These are phyloP conservation scores for Purshia tridentata DNA, from an alignment of 306 rosid genomes.

Conservation along the genomic window DNA sequence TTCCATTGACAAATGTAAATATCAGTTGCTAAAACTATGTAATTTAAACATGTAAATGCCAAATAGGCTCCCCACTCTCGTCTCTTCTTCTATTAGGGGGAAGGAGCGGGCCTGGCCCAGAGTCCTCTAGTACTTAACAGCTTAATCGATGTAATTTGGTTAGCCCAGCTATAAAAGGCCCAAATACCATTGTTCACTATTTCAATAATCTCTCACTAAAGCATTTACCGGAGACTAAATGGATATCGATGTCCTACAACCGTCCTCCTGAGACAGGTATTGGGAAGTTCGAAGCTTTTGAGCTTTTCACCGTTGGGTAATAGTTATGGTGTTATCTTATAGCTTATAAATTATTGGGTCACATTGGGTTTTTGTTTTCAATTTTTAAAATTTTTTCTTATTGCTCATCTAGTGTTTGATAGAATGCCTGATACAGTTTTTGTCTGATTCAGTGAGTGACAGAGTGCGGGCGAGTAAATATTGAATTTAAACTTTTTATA, in stretches of 20 bases:
- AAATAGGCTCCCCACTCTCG: no score
- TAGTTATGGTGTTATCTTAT: background rate
- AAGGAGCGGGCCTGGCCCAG: no score
- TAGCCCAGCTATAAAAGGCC: no score
- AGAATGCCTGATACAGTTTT: background rate
- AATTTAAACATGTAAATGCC: no score
- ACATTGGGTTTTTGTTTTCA: background rate
- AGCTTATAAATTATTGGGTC: background rate
- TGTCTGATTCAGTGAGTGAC: background rate
- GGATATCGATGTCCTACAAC: background rate
- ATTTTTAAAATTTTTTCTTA: background rate
- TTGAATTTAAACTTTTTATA: background rate
- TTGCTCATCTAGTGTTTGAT: background rate
- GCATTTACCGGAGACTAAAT: background rate
- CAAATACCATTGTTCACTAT: background rate
- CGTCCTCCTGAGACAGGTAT: background rate
- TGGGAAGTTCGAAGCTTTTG: background rate
- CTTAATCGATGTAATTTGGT: background rate
- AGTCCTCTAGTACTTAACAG: background rate
- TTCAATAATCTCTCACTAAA: background rate
- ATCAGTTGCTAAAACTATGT: no score
- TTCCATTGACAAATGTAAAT: no score
- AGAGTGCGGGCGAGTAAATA: background rate
- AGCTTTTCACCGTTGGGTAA: background rate
- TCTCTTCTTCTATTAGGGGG: no score